phyloP scores from a whole-genome alignment of 2,329 filamentous ascomycete genomes.

The Hypoxylon sp. region DNA sequence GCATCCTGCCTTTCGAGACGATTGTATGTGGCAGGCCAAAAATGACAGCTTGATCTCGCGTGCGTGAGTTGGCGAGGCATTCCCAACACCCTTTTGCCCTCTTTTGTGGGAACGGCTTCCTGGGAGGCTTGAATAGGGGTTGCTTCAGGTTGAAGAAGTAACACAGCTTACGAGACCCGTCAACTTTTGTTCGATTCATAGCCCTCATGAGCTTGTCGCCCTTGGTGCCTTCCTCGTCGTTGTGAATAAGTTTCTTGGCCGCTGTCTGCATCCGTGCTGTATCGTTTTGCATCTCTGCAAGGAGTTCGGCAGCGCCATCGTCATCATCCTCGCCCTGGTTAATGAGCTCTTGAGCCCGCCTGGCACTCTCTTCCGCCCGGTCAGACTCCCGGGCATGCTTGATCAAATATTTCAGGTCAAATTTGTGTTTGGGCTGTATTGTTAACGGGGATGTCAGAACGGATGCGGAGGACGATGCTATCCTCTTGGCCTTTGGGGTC shows the following conservation, averaged over 20 bases:
- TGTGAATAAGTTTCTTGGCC: slow-evolving; percentile 57
- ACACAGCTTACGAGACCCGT: slow-evolving; percentile 56
- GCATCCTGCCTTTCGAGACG: slow-evolving; percentile 56
- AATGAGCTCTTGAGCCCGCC: slow-evolving; percentile 57
- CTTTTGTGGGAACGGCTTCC: slow-evolving; percentile 56
- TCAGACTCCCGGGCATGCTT: slow-evolving; percentile 71
- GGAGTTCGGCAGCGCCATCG: slow-evolving; percentile 29
- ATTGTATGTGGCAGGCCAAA: slow-evolving; percentile 73
- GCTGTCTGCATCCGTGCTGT: slow-evolving; percentile 59
- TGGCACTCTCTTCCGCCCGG: slow-evolving; percentile 68
- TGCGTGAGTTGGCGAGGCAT: slow-evolving; percentile 62
- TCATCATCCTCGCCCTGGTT: slow-evolving; percentile 39
- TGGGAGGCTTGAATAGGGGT: slow-evolving; percentile 44
- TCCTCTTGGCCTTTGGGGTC: slow-evolving; percentile 64
- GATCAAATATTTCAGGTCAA: slow-evolving; percentile 73
- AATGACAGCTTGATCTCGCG: slow-evolving; percentile 70
- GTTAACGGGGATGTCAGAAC: slow-evolving; percentile 63
- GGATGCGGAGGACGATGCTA: slow-evolving; percentile 51
- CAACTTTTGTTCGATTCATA: slow-evolving; percentile 63
- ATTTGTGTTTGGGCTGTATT: slow-evolving; percentile 67
- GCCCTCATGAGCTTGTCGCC: slow-evolving; percentile 58
- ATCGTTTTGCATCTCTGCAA: slow-evolving; percentile 54
- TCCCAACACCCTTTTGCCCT: slow-evolving; percentile 60
- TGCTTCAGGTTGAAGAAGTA: slow-evolving; percentile 64
- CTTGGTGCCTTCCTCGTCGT: slow-evolving; percentile 47